A percentile compares a stretch with the other conserved stretches of the same genome.
These are phyloP conservation scores for Silene noctiflora DNA, from an alignment of 179 eudicot genomes.

Conservation along the genomic window DNA sequence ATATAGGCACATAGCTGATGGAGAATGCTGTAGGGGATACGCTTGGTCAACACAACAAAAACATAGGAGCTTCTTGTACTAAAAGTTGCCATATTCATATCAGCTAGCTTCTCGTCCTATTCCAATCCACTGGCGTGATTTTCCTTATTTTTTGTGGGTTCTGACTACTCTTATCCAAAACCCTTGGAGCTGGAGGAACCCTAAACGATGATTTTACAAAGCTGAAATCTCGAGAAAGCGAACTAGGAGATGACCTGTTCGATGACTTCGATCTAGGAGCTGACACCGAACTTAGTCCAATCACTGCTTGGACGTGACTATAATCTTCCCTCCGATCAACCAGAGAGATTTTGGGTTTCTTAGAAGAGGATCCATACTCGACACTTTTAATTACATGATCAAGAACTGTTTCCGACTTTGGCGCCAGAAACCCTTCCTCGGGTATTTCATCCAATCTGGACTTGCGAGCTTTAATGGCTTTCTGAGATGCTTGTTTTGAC, in stretches of 20 bases:
- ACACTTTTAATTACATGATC: constrained; percentile 23
- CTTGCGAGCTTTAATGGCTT: constrained; percentile 67
- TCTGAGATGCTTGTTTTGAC: constrained; percentile 64
- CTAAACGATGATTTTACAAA: constrained; percentile 39
- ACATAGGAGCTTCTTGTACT: constrained; percentile 3
- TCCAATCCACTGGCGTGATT: constrained; percentile 48
- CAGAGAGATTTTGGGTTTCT: constrained; percentile 52
- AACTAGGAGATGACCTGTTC: constrained; percentile 51
- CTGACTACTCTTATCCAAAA: constrained; percentile 37
- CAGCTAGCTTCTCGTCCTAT: constrained; percentile 38
- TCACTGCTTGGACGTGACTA: constrained; percentile 30
- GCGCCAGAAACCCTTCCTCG: constrained; percentile 30
- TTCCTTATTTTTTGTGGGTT: constrained; percentile 50
- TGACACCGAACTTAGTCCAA: constrained; percentile 41
- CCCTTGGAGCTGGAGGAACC: constrained; percentile 48
- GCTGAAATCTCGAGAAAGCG: constrained; percentile 30
- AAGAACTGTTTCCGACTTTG: constrained; percentile 34
- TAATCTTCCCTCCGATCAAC: constrained; percentile 39
- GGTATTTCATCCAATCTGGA: constrained; percentile 44
- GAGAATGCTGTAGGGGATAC: neutral
- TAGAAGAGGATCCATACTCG: constrained; percentile 36
- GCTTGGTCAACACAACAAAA: neutral
- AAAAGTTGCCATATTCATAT: constrained; percentile 5
- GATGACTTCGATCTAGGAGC: constrained; percentile 40
- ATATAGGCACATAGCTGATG: neutral